Conservation (phyloP, 2,329 filamentous ascomycete genomes). For the Rosellinia necatrix region DNA sequence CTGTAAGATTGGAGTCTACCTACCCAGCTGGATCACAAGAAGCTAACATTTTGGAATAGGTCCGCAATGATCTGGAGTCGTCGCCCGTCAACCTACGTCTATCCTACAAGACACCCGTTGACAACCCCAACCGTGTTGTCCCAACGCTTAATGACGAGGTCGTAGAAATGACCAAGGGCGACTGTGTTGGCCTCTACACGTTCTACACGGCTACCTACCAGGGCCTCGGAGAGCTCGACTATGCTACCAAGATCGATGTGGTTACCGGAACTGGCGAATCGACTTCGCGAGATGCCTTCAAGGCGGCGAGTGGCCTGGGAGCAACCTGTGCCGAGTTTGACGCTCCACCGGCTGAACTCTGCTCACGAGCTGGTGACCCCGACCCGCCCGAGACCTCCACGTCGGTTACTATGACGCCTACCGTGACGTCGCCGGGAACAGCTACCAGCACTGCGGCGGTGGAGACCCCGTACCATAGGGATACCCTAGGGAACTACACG, state of each 20-base stretch:
- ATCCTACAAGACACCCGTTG: conserved; percentile 48
- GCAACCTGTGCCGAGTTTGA: conserved; percentile 51
- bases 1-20: conserved; percentile 35
- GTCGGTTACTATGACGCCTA: conserved; percentile 28
- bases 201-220: conserved; percentile 50
- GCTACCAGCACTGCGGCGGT: conserved; percentile 38
- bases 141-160: conserved; percentile 46
- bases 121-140: conserved; percentile 47
- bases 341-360: conserved; percentile 40
- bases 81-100: conserved; percentile 48
- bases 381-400: conserved; percentile 26
- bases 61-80: conserved; percentile 53
- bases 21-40: background rate
- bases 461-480: conserved; percentile 44
- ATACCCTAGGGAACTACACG: conserved; percentile 49
- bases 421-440: conserved; percentile 31
- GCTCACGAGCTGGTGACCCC: conserved; percentile 31
- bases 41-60: conserved; percentile 30
- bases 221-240: conserved; percentile 51
- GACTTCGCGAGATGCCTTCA: conserved; percentile 53
- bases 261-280: conserved; percentile 44
- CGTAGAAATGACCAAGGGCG: conserved; percentile 48
- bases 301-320: conserved; percentile 49
- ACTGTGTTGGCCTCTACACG: conserved; percentile 54
- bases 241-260: conserved; percentile 53